Base-by-base conservation (phyloP, 352 stramenopile genomes). In the Phytophthora sojae region DNA sequence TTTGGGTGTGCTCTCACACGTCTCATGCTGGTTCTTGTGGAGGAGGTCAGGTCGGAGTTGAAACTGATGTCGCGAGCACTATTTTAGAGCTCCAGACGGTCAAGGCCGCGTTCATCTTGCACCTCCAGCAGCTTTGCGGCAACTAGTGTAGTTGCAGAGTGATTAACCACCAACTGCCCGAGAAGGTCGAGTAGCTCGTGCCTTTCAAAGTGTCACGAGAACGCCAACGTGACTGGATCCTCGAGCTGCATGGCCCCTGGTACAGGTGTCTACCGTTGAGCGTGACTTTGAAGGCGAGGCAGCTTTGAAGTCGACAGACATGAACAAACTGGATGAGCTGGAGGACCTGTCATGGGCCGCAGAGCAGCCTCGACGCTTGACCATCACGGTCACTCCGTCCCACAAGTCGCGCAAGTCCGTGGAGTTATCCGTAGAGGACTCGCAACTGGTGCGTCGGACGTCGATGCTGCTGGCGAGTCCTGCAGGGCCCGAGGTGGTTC, bases 401-500 rank as follows among this genome's bases (percentile, higher is more conserved):
- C 56, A 69, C 35, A 26, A 50, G 2, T 67, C 55, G 7, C 56
- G 67, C 14, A 79, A 69, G 50, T 75, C 71, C 15, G 62, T 79
- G 3, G 71, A 79, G 11, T 62, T 92, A 1, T 89, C 80, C 0
- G 19, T 77, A 14, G 72, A 76, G n/a, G 83, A 90, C 32, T 64
- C 78, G 6, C 64, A 75, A 42, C 54, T 83, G 30, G 68, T 91
- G 42, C 74, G 76, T 12, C 83, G 80, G 29, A 83, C 82, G 26
- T 93, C 85, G 26, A 63, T 80, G 45, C 70, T 93, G 21, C 67
- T 93, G 3, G 74, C 83, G 19, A 83, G 70, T 55, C 75, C 81
- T 2, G 70, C 60, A 29, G 76, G 78, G 2, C 66, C 71, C 2
- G 69, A 71, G 26, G 63, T 82, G 2, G 77, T 91, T 45, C 68